A percentile compares a stretch with the other conserved stretches of the same genome.
These are phyloP conservation scores for Pinus tabuliformis DNA, from an alignment of 75 land plant species.

Conservation along the genomic window DNA sequence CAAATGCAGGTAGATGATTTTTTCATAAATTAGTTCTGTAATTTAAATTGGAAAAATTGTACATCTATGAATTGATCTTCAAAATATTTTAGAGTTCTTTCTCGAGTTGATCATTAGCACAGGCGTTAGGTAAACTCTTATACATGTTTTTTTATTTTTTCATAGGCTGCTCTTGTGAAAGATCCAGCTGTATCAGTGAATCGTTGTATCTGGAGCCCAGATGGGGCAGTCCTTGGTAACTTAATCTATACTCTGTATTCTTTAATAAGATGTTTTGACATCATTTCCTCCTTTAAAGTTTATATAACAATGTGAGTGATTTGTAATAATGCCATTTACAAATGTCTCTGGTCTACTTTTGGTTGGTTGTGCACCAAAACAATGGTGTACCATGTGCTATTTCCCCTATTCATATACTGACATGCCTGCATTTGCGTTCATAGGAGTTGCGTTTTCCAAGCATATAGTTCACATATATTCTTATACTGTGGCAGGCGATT, in stretches of 20 bases:
- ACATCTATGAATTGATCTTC: too few species aligned
- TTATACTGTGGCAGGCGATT: constrained; percentile 44
- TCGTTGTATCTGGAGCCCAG: constrained; percentile 30
- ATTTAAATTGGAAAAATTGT: too few species aligned
- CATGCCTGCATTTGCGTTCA: too few species aligned
- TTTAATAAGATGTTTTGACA: too few species aligned
- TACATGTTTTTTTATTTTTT: too few species aligned
- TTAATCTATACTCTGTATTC: not conserved
- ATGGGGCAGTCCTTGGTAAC: constrained; percentile 26
- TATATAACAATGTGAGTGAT: not conserved
- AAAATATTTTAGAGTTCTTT: too few species aligned
- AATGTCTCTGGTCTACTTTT: not conserved
- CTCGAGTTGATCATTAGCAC: too few species aligned
- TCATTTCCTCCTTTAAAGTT: too few species aligned
- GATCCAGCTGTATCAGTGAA: constrained; percentile 32
- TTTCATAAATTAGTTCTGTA: too few species aligned
- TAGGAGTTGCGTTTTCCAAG: constrained; percentile 74
- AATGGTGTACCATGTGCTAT: too few species aligned
- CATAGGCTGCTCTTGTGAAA: not conserved
- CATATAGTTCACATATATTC: constrained; percentile 69
- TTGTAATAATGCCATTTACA: not conserved
- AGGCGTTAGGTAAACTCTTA: too few species aligned
- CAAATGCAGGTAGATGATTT: constrained; percentile 45
- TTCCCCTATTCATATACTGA: too few species aligned
- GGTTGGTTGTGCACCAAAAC: not conserved